Evolutionary conservation across 495 filamentous ascomycete genomes (phyloP).

Genomic region (Penicillium turbatum): DNA sequence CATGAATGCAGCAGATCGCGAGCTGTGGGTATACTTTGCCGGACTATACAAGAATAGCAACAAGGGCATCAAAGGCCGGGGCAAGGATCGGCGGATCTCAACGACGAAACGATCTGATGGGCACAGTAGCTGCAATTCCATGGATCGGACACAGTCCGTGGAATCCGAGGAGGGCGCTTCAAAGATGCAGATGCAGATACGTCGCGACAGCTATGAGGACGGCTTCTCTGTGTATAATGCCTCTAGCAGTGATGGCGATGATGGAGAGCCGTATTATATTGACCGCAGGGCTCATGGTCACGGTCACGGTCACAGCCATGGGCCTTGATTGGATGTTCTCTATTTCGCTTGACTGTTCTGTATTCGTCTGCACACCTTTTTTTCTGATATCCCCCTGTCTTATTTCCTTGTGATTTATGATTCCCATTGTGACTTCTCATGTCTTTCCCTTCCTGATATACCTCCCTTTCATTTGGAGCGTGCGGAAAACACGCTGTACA

Average conservation of each 20-base stretch:
- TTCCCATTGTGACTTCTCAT: background rate
- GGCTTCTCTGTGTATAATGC: constrained; percentile 30
- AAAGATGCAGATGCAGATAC: constrained; percentile 9
- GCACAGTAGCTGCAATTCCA: constrained; percentile 1
- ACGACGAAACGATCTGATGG: constrained; percentile 27
- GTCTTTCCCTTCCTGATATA: background rate
- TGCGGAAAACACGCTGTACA: background rate
- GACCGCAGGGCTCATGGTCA: constrained; percentile 21
- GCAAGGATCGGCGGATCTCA: constrained; percentile 64
- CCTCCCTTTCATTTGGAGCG: background rate
- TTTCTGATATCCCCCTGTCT: constrained; percentile 2
- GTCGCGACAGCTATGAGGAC: constrained; percentile 32
- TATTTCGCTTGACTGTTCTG: background rate
- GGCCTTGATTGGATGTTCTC: background rate
- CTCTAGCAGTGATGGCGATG: constrained; percentile 37
- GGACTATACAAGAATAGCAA: constrained; percentile 90
- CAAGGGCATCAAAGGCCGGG: constrained; percentile 90
- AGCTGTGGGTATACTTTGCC: constrained; percentile 82
- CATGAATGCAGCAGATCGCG: constrained; percentile 65
- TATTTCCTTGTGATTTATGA: background rate
- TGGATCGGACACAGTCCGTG: constrained; percentile 19
- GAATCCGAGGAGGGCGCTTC: constrained; percentile 25
- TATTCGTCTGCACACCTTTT: background rate
- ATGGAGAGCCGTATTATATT: constrained; percentile 30
- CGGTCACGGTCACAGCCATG: background rate